Base-by-base conservation (phyloP, 2,329 filamentous ascomycete species). In the Talaromyces sp. region DNA sequence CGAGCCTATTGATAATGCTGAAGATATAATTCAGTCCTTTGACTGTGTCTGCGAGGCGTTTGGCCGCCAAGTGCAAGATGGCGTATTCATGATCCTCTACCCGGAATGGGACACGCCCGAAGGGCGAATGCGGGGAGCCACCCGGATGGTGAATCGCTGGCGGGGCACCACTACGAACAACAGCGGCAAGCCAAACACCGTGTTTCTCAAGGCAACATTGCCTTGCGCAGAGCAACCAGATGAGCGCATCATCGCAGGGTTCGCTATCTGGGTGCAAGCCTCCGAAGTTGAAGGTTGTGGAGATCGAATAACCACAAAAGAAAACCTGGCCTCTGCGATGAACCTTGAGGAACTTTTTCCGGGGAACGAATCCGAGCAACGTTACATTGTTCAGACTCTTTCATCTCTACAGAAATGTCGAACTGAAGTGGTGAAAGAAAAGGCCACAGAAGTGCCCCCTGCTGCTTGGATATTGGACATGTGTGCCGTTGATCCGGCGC, bases 181-280 rank as follows among this genome's bases (percentile, higher is more conserved):
- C 8, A 72, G 74, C 1, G 55, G 58, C 17, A 47, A 53, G 3
- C 56, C 58, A 0, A 83, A 81, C 61, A 78, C 75, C 1, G 49
- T 83, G 1, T 83, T 80, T 55, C 70, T 85, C 54, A 83, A 83
- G 55, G 82, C 81, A 1, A 82, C 78, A 0, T 42, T 83, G 1
- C 65, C 75, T 0, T 47, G 58, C 8, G 20, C 13, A 2, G 6
- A 47, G 4, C 10, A 17, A 8, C 24, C 20, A 13, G 35, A 33
- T 2, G 42, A 51, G 14, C 53, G 55, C 8, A 40, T 41, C 3
- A 70, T 83, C n/a, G 82, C 71, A 9, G 83, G 82, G 14, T 54
- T 81, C 24, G 81, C 82, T 2, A 78, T 84, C 50, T 86, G 83
- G 83, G 61, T 71, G 8, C 82, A 85, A 57, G 65, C 72, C 0